Base-by-base conservation (phyloP, 1,139 yeast genomes). In the Debaryomycetaceae sp. region DNA sequence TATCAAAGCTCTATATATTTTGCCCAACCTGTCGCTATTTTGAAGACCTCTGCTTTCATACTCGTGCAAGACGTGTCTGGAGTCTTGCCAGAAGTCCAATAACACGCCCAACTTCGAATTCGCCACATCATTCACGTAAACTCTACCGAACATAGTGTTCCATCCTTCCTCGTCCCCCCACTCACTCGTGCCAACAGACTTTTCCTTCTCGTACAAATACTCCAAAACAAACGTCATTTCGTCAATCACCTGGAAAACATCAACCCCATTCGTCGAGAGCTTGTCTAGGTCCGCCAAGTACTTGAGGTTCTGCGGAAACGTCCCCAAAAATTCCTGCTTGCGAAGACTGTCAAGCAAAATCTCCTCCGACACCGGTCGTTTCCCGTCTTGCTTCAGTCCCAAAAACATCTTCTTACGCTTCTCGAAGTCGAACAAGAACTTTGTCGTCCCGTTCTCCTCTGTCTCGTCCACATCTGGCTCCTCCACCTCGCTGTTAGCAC, bases 221-320 rank as follows among this genome's bases (percentile, higher is more conserved):
- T 52, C 47, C 36, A 70, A 52, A 6, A 67, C 47, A 30, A 60
- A 49, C 1, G 66, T 66, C n/a, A 67, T 40, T 33, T 56, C 53
- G 38, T 68, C 72, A 34, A 65, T 40, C 44, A 64, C 61, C 6
- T 50, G 44, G 40, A 69, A 66, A 38, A 68, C 52, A 44, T 70
- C 70, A 14, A 57, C 56, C 29, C 55, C 58, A 1, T 62, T 43
- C 4, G 63, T 57, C 5, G 73, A 63, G 31, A 65, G 50, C 30
- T 59, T 51, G 44, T 72, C 78, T 17, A 71, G 53, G 18, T 55
- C 61, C 4, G 73, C 67, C 42, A 72, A 56, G 41, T 64, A 66
- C 35, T 59, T 59, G 43, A 72, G 55, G 48, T 70, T 71, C 5
- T 36, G 38, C 0, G 76, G 73, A 39, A 72, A 71, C 6, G 53